Evolutionary conservation across 805 yeast species (phyloP).

Genomic region (Yamadazyma takamatsuzukensis): DNA sequence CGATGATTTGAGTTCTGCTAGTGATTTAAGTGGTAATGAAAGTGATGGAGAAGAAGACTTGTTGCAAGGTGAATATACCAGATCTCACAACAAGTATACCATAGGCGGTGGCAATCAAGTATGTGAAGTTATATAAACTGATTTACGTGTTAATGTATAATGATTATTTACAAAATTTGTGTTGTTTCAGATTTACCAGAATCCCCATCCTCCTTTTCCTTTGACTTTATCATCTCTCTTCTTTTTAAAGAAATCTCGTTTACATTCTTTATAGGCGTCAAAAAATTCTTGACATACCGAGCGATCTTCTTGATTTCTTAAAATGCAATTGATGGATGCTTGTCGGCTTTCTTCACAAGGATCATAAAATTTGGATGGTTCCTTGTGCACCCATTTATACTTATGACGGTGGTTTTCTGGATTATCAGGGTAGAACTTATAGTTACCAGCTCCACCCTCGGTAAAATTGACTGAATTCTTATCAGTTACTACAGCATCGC

Average conservation of each 20-base stretch:
- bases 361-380: conserved; percentile 80
- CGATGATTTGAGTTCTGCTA: no score
- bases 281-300: conserved; percentile 72
- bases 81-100: no score
- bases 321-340: conserved; percentile 83
- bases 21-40: no score
- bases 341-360: conserved; percentile 89
- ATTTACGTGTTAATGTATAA: not conserved
- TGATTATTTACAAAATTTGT: no score
- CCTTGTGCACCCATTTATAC: conserved; percentile 67
- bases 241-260: conserved; percentile 48
- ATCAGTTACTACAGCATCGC: conserved; percentile 29
- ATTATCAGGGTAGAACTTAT: conserved; percentile 80
- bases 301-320: conserved; percentile 66
- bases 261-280: conserved; percentile 91
- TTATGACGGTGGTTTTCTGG: conserved; percentile 73
- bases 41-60: no score
- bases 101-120: not conserved
- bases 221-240: conserved; percentile 31
- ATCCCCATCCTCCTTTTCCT: conserved; percentile 44
- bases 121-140: conserved; percentile 1
- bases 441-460: conserved; percentile 43
- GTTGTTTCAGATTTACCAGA: conserved; percentile 25
- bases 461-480: conserved; percentile 52
- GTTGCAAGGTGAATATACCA: no score